Evolutionary conservation across 202 grass and related monocot genomes (phyloP).

Genomic region (Alloteropsis angusta): DNA sequence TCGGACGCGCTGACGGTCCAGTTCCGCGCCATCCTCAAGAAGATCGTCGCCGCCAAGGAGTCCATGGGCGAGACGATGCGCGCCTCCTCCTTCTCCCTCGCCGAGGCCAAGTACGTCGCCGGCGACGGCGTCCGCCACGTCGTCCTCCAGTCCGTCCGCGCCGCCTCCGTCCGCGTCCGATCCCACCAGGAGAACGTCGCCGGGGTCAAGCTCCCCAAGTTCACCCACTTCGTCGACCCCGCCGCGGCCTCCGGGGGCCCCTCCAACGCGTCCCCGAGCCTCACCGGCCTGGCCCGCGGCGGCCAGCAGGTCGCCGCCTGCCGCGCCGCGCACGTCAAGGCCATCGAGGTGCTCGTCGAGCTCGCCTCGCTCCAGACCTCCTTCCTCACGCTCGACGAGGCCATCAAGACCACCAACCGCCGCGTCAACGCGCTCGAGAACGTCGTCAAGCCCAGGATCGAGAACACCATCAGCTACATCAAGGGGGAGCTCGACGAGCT

Average conservation of each 20-base stretch:
- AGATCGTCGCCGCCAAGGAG: conserved; percentile 86
- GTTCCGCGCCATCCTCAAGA: conserved; percentile 79
- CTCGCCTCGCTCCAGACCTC: conserved; percentile 79
- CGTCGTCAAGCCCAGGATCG: conserved; percentile 79
- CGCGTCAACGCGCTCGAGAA: conserved; percentile 92
- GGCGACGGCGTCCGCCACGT: conserved; percentile 77
- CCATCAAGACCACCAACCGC: conserved; percentile 96
- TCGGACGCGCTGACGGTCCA: conserved; percentile 84
- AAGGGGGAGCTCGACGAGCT: conserved; percentile 90
- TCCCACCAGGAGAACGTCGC: conserved; percentile 89
- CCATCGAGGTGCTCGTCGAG: conserved; percentile 93
- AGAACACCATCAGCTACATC: conserved; percentile 95
- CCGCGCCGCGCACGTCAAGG: conserved; percentile 64
- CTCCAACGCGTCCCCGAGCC: conserved; percentile 29
- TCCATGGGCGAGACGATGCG: conserved; percentile 87
- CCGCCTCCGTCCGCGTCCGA: conserved; percentile 65
- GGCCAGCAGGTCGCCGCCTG: conserved; percentile 82
- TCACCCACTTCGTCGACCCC: conserved; percentile 72
- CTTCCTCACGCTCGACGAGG: conserved; percentile 85
- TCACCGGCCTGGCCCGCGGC: conserved; percentile 72
- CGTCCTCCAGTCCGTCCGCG: conserved; percentile 71
- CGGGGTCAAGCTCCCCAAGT: conserved; percentile 83
- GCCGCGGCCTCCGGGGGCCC: conserved; percentile 25
- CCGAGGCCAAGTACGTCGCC: conserved; percentile 85
- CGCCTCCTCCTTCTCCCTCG: conserved; percentile 77